Base-by-base conservation (phyloP, 73 alveolate genomes). In the Paramecium sonneborni region DNA sequence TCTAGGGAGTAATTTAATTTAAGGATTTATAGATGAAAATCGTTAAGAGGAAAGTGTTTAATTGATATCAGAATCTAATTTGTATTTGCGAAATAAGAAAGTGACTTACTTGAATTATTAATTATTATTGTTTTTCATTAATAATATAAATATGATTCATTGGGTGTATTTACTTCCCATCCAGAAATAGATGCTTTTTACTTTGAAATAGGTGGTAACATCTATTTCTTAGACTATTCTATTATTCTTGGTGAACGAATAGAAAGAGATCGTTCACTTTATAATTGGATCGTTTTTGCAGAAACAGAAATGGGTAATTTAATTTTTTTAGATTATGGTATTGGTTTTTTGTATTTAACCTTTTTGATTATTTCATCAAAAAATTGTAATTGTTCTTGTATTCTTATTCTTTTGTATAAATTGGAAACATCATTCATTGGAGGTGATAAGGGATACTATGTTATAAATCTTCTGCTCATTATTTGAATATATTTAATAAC, bases 391-490 rank as follows among this genome's bases (percentile, higher is more conserved):
- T 62, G 84, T 6, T 62, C 48, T 12, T 62, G 11, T 12, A 62
- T 62, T 26, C 84, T 26, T 14, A 62, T 62, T 62, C 30, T 26
- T 62, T 62, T 62, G 44, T 62, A 62, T 26, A 26, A 15, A 62
- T 62, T 26, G 9, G 84, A 62, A 30, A 62, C 18, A 6, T 62
- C 84, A 62, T 62, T 62, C 84, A 62, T 62, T 62, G 84, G 84
- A 11, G 48, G 84, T 30, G 84, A 8, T 12, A 62, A 32, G 6
- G 84, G 84, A n/a, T 62, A 62, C 84, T 62, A 30, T 1, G 48
- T 26, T 62, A 26, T 62, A 62, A 62, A 62, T 30, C 46, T 62
- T 62, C 44, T 62, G 44, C 39, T 62, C 84, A 62, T 62, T 52
- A 5, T 52, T 15, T 52, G 68, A 62, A 26, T 30, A 62, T 62